These are phyloP conservation scores for Dryas octopetala DNA, from an alignment of 306 rosid species.

Conservation along the genomic window DNA sequence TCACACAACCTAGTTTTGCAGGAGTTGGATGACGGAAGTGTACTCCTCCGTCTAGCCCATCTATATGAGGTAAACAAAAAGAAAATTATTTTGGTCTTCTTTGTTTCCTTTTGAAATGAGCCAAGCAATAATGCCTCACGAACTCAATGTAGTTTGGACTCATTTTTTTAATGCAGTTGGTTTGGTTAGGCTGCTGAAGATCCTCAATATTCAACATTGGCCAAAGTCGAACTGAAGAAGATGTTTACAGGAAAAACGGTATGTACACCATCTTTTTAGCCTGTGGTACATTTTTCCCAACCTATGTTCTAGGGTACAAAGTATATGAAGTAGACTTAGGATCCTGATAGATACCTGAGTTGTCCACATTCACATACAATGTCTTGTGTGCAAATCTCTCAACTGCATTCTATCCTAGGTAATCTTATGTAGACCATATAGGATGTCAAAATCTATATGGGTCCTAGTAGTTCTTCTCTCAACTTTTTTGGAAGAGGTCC, in stretches of 20 bases:
- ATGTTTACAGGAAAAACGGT: constrained; percentile 61
- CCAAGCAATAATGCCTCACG: not conserved
- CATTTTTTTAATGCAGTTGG: constrained; percentile 16
- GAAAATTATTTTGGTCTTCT: too few species aligned
- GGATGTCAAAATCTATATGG: too few species aligned
- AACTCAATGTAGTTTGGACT: not conserved
- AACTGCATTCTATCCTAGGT: too few species aligned
- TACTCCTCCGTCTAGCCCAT: constrained; percentile 85
- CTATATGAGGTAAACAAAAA: constrained; percentile 63
- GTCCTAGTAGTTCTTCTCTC: too few species aligned
- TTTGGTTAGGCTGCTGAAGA: constrained; percentile 59
- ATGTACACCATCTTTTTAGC: constrained; percentile 7
- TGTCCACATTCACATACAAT: too few species aligned
- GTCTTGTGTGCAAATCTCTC: too few species aligned
- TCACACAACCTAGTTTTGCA: constrained; percentile 27
- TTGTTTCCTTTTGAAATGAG: not conserved
- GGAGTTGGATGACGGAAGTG: constrained; percentile 76
- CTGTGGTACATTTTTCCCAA: not conserved
- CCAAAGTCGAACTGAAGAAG: constrained; percentile 78
- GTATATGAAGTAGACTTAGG: not conserved
- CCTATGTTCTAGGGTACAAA: not conserved
- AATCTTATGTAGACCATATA: too few species aligned
- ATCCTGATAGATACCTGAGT: not conserved
- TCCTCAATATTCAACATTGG: constrained; percentile 50
- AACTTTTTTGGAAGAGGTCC: too few species aligned